Conservation (phyloP, 768 basidiomycete genomes). For the Mycena filopes region DNA sequence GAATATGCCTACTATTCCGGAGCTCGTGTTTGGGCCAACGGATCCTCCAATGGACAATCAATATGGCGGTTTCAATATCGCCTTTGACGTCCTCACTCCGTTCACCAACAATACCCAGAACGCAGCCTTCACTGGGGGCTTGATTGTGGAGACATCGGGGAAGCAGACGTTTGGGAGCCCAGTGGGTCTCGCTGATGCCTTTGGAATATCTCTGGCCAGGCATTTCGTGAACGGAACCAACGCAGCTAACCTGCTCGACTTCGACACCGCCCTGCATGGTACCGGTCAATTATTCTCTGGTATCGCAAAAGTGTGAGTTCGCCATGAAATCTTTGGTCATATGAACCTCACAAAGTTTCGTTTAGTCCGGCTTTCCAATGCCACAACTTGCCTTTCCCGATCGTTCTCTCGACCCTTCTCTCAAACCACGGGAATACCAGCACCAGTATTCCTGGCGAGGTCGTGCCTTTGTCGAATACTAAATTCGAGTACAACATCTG, state of each 20-base stretch:
- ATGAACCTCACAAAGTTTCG: slow-evolving; percentile 8
- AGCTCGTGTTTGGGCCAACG: slow-evolving; percentile 45
- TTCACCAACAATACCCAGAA: slow-evolving; percentile 35
- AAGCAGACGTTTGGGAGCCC: slow-evolving; percentile 45
- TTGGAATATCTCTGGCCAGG: slow-evolving; percentile 27
- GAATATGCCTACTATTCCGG: slow-evolving; percentile 51
- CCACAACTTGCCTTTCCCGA: slow-evolving; percentile 51
- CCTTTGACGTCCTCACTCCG: slow-evolving; percentile 39
- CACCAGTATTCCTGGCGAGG: slow-evolving; percentile 27
- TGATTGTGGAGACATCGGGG: slow-evolving; percentile 42
- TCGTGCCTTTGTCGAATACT: slow-evolving; percentile 44
- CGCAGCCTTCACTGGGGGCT: slow-evolving; percentile 29
- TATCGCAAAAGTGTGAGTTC: slow-evolving; percentile 46
- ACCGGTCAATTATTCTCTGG: slow-evolving; percentile 48
- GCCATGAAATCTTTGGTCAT: background rate
- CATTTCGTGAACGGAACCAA: slow-evolving; percentile 47
- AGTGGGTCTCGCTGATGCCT: slow-evolving; percentile 21
- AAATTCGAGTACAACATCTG: slow-evolving; percentile 49
- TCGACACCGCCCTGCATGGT: slow-evolving; percentile 42
- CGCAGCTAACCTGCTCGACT: slow-evolving; percentile 37
- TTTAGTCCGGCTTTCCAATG: slow-evolving; percentile 46
- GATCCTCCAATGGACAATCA: slow-evolving; percentile 26
- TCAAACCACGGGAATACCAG: slow-evolving; percentile 40
- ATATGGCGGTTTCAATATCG: slow-evolving; percentile 50
- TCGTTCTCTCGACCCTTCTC: slow-evolving; percentile 43